Percentiles rank a stretch among this genome's conserved stretches.
Conservation (phyloP, 2,329 filamentous ascomycete genomes). For the Thielaviopsis ethacetica region DNA sequence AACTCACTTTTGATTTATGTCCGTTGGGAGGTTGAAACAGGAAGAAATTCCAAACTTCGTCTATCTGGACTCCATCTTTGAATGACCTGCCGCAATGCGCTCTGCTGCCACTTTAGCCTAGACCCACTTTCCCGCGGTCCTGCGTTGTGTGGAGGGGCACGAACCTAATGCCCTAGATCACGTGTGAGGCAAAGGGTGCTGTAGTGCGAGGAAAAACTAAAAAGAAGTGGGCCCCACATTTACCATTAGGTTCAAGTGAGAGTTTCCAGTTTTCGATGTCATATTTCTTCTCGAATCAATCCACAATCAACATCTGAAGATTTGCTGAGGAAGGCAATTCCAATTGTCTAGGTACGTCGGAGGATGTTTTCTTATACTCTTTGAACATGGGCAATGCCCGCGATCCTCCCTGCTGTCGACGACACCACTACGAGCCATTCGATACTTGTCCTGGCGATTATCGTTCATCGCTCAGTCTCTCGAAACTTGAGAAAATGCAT, state of each 20-base stretch:
- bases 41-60: constrained; percentile 4
- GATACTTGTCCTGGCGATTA: constrained; percentile 1
- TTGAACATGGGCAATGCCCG: constrained; percentile 5
- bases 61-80: constrained; percentile 1
- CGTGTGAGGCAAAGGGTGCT: neutral
- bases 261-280: neutral
- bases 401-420: constrained; percentile 7
- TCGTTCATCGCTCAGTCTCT: neutral
- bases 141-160: constrained; percentile 11
- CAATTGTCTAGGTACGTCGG: constrained; percentile 48
- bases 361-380: constrained; percentile 25
- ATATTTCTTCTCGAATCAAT: constrained; percentile 20
- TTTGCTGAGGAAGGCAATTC: constrained; percentile 47
- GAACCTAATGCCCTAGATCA: constrained; percentile 13
- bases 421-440: constrained; percentile 1
- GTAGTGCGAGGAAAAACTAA: neutral
- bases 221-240: constrained; percentile 15
- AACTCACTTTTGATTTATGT: constrained; percentile 11
- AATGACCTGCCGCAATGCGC: constrained; percentile 1
- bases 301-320: constrained; percentile 29
- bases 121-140: constrained; percentile 1
- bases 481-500: neutral
- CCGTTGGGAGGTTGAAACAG: constrained; percentile 11
- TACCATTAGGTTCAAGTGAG: constrained; percentile 14
- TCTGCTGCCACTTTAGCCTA: constrained; percentile 1